Conservation (phyloP, 2,329 filamentous ascomycete genomes). For the Epichloe amarillans region DNA sequence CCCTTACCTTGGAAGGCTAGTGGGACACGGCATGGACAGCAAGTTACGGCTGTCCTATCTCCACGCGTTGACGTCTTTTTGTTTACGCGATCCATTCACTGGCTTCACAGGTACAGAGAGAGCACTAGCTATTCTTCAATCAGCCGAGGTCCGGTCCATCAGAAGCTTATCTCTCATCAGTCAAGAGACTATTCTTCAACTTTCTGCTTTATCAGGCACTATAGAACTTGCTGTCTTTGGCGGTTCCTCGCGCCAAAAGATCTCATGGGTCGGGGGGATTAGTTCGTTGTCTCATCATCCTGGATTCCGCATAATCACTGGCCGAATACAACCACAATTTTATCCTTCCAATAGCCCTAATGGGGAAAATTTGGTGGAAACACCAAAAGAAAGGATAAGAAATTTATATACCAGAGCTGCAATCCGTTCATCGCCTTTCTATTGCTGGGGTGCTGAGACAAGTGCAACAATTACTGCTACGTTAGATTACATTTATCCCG, state of each 20-base stretch:
- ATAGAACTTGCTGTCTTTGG: background rate
- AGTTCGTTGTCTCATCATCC: slow-evolving; percentile 1
- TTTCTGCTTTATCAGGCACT: background rate
- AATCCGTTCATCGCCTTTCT: background rate
- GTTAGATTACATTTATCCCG: background rate
- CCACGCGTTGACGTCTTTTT: slow-evolving; percentile 40
- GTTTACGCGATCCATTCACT: slow-evolving; percentile 35
- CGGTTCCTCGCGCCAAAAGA: background rate
- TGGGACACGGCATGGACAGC: slow-evolving; percentile 14
- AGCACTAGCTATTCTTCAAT: slow-evolving; percentile 33
- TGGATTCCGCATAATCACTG: background rate
- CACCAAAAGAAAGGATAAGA: too few species aligned
- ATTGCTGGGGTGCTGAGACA: background rate
- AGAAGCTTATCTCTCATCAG: background rate
- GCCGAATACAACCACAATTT: background rate
- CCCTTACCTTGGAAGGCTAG: too few species aligned
- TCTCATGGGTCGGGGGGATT: background rate
- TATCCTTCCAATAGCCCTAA: background rate
- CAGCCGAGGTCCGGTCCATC: slow-evolving; percentile 33
- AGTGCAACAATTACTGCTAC: background rate
- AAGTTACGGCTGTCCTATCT: slow-evolving; percentile 38
- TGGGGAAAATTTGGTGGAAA: too few species aligned
- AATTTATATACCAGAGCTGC: background rate
- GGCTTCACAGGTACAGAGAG: slow-evolving; percentile 39
- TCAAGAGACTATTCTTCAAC: background rate